Evolutionary conservation across 2,329 filamentous ascomycete species (phyloP), one percentile per base, ranked within the genome.

Genomic region (Cladosporium oxysporum): DNA sequence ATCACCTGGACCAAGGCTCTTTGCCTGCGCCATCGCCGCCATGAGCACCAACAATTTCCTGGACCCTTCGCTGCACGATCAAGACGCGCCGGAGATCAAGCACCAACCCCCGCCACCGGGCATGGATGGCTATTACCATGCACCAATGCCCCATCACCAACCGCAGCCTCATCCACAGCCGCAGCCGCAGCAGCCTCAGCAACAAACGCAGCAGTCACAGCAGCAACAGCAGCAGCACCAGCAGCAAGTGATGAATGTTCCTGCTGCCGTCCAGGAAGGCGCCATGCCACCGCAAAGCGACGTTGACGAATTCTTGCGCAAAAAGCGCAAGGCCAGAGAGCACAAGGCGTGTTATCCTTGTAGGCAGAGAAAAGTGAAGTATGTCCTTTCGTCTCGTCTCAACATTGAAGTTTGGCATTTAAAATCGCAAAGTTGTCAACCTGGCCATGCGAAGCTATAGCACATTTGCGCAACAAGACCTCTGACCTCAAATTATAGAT

Each of bases 291-390:
- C 71, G 31, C 78, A 80, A 62, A 74, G 78, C 61, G 81, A 83
- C 63, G 81, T 83, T 65, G 81, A 83, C 73, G 81, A 83, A 69
- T 82, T 83, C 47, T 70, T 83, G 71, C 76, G 81, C 26, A 76
- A 81, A 70, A 83, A 83, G 74, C 76, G 82, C 55, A 84, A 84
- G 70, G 81, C 81, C 55, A 75, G 82, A 33, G 82, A 83, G 74
- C 82, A 84, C 76, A 84, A 83, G 76, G 81, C 81, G 55, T 83
- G 82, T 72, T 83, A 83, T 72, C 81, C 82, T 63, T 84, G 82
- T 72, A 76, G 82, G 52, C 81, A 78, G 69, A 69, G 77, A 10
- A 78, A 78, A 68, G 77, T 78, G 47, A 76, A 74, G 73, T 75
- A 67, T 44, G 74, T 61, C 5, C 14, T 62, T 62, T 33, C 23